These are phyloP conservation scores for Murraya koenigii DNA, from an alignment of 345 rosid species.

Conservation along the genomic window DNA sequence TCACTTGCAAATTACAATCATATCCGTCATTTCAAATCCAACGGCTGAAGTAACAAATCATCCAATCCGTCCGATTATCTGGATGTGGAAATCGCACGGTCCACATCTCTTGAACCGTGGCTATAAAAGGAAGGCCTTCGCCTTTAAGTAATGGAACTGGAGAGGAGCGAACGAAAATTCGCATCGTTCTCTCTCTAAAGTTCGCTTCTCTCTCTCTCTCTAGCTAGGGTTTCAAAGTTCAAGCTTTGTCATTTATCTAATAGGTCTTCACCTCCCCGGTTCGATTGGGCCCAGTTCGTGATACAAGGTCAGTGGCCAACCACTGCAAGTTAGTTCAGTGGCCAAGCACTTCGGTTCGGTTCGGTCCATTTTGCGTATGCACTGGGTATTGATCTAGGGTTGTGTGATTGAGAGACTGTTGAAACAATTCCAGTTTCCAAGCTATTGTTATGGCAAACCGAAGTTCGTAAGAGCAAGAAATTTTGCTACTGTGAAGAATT, in stretches of 20 bases:
- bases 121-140: neutral
- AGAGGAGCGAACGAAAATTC: neutral
- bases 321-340: neutral
- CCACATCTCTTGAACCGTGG: neutral
- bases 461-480: neutral
- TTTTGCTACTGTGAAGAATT: neutral
- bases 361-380: neutral
- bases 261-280: neutral
- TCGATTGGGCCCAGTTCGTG: neutral
- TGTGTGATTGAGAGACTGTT: neutral
- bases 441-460: neutral
- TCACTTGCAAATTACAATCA: neutral
- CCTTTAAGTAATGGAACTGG: neutral
- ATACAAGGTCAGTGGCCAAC: neutral
- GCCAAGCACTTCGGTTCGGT: neutral
- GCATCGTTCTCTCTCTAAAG: conserved; percentile 4
- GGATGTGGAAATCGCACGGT: conserved; percentile 11
- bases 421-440: neutral
- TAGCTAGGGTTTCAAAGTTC: neutral
- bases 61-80: conserved; percentile 8
- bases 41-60: neutral
- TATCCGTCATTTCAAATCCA: conserved; percentile 4
- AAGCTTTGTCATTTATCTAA: neutral
- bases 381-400: neutral
- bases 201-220: neutral